Base-by-base conservation (phyloP, 805 yeast genomes). In the Starmera quercuum region DNA sequence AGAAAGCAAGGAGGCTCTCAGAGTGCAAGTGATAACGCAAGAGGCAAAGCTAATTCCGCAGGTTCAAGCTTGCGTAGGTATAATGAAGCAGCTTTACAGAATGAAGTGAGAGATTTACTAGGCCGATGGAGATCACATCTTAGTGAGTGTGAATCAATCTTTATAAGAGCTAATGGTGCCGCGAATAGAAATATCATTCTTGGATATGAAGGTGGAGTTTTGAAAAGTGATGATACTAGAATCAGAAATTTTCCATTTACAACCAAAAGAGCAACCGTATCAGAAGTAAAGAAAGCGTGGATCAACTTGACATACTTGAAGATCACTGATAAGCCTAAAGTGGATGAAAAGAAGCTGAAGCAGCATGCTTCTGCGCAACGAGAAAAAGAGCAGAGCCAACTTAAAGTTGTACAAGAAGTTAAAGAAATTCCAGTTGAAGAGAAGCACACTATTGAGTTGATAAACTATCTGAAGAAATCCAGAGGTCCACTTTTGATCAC, bases 1-100 rank as follows among this genome's bases (percentile, higher is more conserved):
- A 72, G 96, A 43, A 92, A 92, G 52, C 98, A 92, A 58, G 98
- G 98, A 65, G 98, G 98, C 2, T 73, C 97, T 0, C 98, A 92
- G 54, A 75, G 88, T 43, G 88, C 97, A 2, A 81, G 75, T 58
- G 98, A 92, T 58, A 85, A 81, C 50, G 83, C 95, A 1, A 75
- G 82, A 44, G 97, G 98, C 4, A 90, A 88, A 54, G 97, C 97
- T 7, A 86, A 86, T 41, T 86, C 96, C 18, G 98, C 96, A 0
- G 98, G 98, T 33, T 82, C 97, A 2, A 75, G 77, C 34, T 67
- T 92, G 30, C 77, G 98, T 62, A 69, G 98, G 40, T 78, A 86
- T 47, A 90, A 88, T 49, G 98, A 92, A 58, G 80, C 77, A 36
- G 90, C 90, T 2, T 64, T 92, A 36, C 73, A 73, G 36, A 67